These are phyloP conservation scores for Akebia trifoliata DNA, from an alignment of 164 flowering plant species.

Conservation along the genomic window DNA sequence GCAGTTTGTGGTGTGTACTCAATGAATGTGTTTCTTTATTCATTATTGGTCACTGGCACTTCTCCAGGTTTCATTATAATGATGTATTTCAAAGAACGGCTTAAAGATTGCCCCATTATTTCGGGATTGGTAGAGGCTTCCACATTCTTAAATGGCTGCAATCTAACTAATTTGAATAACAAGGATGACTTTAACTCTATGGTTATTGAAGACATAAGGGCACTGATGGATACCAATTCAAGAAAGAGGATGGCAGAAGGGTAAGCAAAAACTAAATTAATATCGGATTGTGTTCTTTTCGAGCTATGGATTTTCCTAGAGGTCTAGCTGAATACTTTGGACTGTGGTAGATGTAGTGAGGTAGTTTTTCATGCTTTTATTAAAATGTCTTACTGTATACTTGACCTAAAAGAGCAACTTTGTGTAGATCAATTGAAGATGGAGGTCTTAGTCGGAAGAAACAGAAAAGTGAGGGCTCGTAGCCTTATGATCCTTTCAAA, in stretches of 20 bases:
- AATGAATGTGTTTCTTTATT: neutral
- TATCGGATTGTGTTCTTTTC: neutral
- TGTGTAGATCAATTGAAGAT: neutral
- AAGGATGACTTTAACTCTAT: conserved; percentile 10
- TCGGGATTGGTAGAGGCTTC: conserved; percentile 14
- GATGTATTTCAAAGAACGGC: conserved; percentile 31
- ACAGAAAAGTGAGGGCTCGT: neutral
- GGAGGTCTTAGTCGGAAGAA: neutral
- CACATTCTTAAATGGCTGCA: conserved; percentile 22
- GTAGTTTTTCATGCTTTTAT: too few species aligned
- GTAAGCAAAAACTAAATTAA: conserved; percentile 15
- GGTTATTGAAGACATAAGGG: conserved; percentile 27
- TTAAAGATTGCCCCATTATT: conserved; percentile 15
- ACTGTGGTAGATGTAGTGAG: too few species aligned
- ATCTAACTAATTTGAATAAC: conserved; percentile 22
- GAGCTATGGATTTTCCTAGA: neutral
- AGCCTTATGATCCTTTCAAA: neutral
- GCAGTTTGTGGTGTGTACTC: neutral
- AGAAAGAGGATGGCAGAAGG: conserved; percentile 26
- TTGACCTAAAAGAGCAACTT: neutral
- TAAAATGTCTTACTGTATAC: neutral
- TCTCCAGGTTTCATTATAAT: conserved; percentile 32
- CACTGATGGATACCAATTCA: conserved; percentile 18
- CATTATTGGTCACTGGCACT: neutral
- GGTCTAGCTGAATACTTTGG: too few species aligned